Base-by-base conservation (phyloP, 1,139 yeast species). In the Scheffersomyces cryptocercus region DNA sequence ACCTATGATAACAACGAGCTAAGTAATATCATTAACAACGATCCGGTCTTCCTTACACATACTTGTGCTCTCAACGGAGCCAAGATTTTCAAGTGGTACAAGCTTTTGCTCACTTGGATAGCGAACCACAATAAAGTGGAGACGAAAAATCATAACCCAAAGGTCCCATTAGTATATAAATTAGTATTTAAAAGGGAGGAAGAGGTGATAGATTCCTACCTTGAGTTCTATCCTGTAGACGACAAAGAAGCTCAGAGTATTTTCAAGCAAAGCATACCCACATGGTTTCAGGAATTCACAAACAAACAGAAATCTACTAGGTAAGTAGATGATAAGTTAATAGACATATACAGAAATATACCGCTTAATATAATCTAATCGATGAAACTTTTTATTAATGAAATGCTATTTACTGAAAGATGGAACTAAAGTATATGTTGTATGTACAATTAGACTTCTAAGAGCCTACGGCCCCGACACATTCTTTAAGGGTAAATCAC, bases 1-100 rank as follows among this genome's bases (percentile, higher is more conserved):
- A 47, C 44, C 4, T 62, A 53, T 35, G 43, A 48, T 10, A 48
- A 46, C n/a, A 42, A 47, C 10, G 58, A 54, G 7, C 44, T 62
- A 14, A 46, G 51, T 5, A 46, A 44, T 12, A 26, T 46, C 20
- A 41, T 59, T 3, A 42, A 51, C 29, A 29, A 41, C 7, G 40
- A 48, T 29, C 61, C 62, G 3, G 38, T 58, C 10, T 45, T 40
- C 31, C 36, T 56, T 11, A 36, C 49, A 12, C 45, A 48, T 33
- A 41, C 36, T 4, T 47, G 51, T 15, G 46, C 49, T 11, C 37
- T 61, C 5, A 49, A 54, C 29, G 48, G 53, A n/a, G 45, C 38
- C 9, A 40, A 47, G 30, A 46, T 57, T 37, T 42, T 52, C 16
- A 46, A 44, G 30, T 59, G 64, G 61, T 59, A 58, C 39, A 44